Evolutionary conservation across 805 yeast genomes (phyloP), one percentile per base, ranked within the genome.

Genomic region (Priceomyces fermenticarens): DNA sequence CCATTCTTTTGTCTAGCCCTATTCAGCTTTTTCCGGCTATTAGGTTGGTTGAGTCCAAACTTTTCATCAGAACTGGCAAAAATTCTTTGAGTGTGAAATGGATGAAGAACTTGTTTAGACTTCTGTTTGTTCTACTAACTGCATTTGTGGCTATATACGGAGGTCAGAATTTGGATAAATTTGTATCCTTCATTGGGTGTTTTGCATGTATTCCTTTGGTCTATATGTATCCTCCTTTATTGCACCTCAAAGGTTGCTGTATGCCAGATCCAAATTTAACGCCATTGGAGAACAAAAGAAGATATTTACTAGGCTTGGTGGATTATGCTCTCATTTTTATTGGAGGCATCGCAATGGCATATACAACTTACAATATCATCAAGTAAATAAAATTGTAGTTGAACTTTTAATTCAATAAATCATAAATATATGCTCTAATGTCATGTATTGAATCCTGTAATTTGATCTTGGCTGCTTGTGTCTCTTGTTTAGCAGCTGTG

Each of bases 121-220:
- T 77, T 2, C 30, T 60, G 0, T 72, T 81, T 39, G 90, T 86
- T 0, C 36, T 72, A 0, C 44, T 70, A 2, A 81, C 86, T 2
- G 72, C 83, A 1, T 46, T 67, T 10, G 68, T 82, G 43, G 88
- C 93, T 0, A 76, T 78, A 46, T 70, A 71, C 45, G 91, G 91
- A 0, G 84, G 89, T 1, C 69, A 75, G 42, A 78, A 84, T 51
- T 63, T 86, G 46, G 93, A 86, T 56, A 72, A 68, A 47, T 83
- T 86, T 62, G 91, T 86, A 9, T 81, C 90, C 2, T 80, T 86
- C 54, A 85, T 86, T 39, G 95, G 95, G 3, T 83, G 89, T 39
- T 83, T 86, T 64, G 90, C 91, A 1, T 86, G 95, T 54, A 83
- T 86, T 41, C 95, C 95, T 2, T 72, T 86, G 65, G 93, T 86